phyloP scores from a whole-genome alignment of 2,329 filamentous ascomycete species.

The Pyricularia grisea region DNA sequence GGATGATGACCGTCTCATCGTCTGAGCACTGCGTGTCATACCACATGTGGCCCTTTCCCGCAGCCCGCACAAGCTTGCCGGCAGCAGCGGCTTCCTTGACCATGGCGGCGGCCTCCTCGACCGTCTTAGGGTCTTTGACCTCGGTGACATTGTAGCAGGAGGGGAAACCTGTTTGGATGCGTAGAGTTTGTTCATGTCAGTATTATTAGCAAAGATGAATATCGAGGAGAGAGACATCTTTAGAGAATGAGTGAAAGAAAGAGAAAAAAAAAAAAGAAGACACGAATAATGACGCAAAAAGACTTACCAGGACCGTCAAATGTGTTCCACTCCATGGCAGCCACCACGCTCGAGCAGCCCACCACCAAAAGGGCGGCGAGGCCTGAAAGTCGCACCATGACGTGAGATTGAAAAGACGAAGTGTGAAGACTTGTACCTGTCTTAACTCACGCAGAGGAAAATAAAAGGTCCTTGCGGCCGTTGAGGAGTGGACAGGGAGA shows the following conservation, averaged over 20 bases:
- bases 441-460: no score
- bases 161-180: slow-evolving; percentile 20
- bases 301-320: slow-evolving; percentile 35
- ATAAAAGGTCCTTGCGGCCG: no score
- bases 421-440: neutral
- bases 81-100: slow-evolving; percentile 29
- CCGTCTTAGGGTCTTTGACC: slow-evolving; percentile 32
- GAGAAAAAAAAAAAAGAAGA: neutral
- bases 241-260: no score
- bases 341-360: neutral
- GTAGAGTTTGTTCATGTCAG: neutral
- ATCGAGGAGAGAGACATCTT: neutral
- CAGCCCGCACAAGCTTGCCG: slow-evolving; percentile 32
- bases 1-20: slow-evolving; percentile 36
- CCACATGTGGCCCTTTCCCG: slow-evolving; percentile 42
- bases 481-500: neutral
- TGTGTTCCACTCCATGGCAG: slow-evolving; percentile 29
- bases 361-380: neutral
- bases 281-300: neutral
- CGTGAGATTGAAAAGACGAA: neutral
- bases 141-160: slow-evolving; percentile 35
- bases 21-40: slow-evolving; percentile 45
- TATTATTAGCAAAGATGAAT: neutral
- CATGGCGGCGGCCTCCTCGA: slow-evolving; percentile 29
- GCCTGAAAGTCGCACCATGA: neutral